Evolutionary conservation across 2,329 filamentous ascomycete species (phyloP).

Genomic region (Trichoderma guizhouense): DNA sequence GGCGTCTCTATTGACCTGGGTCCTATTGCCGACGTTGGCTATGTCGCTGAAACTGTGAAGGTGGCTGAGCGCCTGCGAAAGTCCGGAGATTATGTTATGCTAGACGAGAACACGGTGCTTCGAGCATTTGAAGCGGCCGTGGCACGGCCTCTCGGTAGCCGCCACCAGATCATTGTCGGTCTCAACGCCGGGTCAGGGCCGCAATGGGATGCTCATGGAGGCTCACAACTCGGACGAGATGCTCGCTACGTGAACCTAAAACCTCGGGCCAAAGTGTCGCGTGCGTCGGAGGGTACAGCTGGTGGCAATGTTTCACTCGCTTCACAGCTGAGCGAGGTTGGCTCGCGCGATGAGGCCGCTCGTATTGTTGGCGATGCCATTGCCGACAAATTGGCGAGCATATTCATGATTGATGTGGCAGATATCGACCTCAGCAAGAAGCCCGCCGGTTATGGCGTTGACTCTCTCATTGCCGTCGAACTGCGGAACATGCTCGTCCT

Average conservation of each 20-base stretch:
- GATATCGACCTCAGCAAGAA: background rate
- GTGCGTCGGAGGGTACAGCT: background rate
- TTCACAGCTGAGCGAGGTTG: background rate
- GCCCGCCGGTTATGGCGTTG: background rate
- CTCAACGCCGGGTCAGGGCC: background rate
- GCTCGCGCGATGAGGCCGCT: background rate
- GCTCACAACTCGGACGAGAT: background rate
- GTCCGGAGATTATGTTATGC: background rate
- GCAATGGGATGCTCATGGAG: background rate
- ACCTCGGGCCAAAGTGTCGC: background rate
- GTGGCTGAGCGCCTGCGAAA: background rate
- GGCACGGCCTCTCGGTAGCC: background rate
- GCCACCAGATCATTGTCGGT: background rate
- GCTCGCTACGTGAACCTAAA: background rate
- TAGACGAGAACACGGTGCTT: background rate
- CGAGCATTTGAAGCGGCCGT: background rate
- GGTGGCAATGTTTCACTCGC: background rate
- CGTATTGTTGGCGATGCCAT: background rate
- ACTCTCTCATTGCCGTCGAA: background rate
- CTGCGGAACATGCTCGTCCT: background rate
- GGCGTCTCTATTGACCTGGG: background rate
- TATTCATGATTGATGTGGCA: background rate
- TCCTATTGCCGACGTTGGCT: background rate
- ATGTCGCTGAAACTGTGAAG: background rate
- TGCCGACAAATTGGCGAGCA: background rate